Conservation (phyloP, 495 filamentous ascomycete genomes). For the Daldinia concentrica region DNA sequence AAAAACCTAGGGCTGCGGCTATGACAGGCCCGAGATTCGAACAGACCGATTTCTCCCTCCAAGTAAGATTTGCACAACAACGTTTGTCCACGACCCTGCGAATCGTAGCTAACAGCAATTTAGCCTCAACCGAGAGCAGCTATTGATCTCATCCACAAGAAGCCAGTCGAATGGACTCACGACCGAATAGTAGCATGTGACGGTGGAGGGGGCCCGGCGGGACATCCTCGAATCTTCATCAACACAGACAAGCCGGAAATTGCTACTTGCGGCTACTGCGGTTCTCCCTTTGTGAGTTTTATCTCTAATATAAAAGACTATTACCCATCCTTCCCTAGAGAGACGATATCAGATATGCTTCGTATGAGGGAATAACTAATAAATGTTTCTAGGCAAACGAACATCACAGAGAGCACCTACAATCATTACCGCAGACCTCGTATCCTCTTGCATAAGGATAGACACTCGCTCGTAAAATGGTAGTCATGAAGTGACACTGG, state of each 20-base stretch:
- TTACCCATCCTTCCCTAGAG: neutral
- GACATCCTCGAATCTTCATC: slow-evolving; percentile 94
- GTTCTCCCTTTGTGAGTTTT: slow-evolving; percentile 86
- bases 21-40: slow-evolving; percentile 97
- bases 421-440: slow-evolving; percentile 78
- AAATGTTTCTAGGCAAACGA: slow-evolving; percentile 75
- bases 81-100: neutral
- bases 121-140: slow-evolving; percentile 89
- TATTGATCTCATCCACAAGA: slow-evolving; percentile 94
- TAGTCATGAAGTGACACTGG: neutral
- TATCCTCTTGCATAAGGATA: slow-evolving; percentile 69
- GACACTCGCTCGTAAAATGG: neutral
- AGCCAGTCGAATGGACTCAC: slow-evolving; percentile 92
- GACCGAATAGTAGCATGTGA: slow-evolving; percentile 84
- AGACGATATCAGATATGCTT: neutral
- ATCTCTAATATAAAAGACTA: neutral
- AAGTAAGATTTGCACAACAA: slow-evolving; percentile 66
- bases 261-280: slow-evolving; percentile 88
- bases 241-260: slow-evolving; percentile 98
- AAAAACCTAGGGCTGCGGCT: slow-evolving; percentile 78
- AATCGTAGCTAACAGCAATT: slow-evolving; percentile 13
- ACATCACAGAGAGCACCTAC: slow-evolving; percentile 80
- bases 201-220: slow-evolving; percentile 89
- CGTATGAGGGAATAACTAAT: slow-evolving; percentile 34
- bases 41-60: slow-evolving; percentile 89